These are phyloP conservation scores for Ceratobasidium sp. DNA, from an alignment of 1,284 basidiomycete species.

Conservation along the genomic window DNA sequence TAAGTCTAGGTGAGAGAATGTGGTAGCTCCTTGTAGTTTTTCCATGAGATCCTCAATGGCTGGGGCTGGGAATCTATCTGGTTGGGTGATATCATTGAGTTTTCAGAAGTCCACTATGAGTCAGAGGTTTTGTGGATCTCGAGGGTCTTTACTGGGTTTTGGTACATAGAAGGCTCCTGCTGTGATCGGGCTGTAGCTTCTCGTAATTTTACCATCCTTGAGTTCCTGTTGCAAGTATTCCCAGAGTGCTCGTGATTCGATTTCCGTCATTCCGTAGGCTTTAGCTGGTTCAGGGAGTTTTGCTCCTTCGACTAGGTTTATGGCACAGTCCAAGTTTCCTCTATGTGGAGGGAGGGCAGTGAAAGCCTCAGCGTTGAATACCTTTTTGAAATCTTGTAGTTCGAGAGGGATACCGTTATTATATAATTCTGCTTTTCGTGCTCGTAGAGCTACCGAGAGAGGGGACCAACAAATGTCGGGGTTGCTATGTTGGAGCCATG, in stretches of 20 bases:
- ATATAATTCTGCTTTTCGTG: too few species aligned
- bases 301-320: neutral
- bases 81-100: constrained; percentile 51
- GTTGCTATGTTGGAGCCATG: too few species aligned
- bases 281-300: neutral
- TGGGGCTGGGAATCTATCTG: constrained; percentile 46
- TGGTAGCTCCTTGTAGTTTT: constrained; percentile 44
- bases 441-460: too few species aligned
- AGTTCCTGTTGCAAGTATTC: constrained; percentile 23
- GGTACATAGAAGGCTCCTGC: constrained; percentile 15
- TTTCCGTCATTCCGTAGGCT: constrained; percentile 10
- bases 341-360: constrained; percentile 3
- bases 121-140: too few species aligned
- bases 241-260: neutral
- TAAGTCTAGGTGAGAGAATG: constrained; percentile 50
- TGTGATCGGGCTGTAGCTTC: constrained; percentile 1
- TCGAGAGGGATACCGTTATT: too few species aligned
- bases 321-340: neutral
- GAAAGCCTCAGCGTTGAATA: neutral
- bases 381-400: too few species aligned
- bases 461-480: too few species aligned
- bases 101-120: constrained; percentile 56
- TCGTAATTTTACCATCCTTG: constrained; percentile 13
- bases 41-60: constrained; percentile 47
- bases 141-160: constrained; percentile 8